These are phyloP conservation scores for Metarhizium robertsii DNA, from an alignment of 2,329 filamentous ascomycete species.

Conservation along the genomic window DNA sequence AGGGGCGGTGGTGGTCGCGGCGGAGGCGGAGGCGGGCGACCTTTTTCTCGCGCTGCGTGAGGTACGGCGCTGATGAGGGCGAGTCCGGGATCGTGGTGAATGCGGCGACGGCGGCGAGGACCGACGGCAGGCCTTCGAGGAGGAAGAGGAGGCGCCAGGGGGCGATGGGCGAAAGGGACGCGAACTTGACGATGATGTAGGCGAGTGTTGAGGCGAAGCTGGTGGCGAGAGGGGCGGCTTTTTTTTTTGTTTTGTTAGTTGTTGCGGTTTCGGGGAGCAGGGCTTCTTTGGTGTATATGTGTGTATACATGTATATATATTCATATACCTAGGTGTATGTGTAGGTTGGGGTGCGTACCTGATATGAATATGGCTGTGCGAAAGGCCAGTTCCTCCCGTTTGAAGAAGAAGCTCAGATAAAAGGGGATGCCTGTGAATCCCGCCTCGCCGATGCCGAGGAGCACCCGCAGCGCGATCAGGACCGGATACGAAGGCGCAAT, in stretches of 20 bases:
- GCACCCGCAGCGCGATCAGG: conserved; percentile 43
- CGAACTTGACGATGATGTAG: conserved; percentile 66
- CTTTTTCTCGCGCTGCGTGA: conserved; percentile 53
- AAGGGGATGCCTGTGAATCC: conserved; percentile 56
- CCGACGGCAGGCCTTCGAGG: conserved; percentile 74
- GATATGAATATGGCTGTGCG: conserved; percentile 81
- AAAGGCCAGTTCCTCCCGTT: conserved; percentile 66
- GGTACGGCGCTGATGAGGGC: conserved; percentile 55
- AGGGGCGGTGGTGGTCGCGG: conserved; percentile 23
- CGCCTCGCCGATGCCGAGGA: conserved; percentile 56
- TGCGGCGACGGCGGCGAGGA: conserved; percentile 63
- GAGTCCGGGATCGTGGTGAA: conserved; percentile 71
- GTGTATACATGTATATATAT: too few species aligned
- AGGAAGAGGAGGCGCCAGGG: conserved; percentile 83
- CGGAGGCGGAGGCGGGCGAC: conserved; percentile 63
- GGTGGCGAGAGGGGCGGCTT: conserved; percentile 72
- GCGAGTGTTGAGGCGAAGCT: conserved; percentile 70
- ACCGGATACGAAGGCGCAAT: conserved; percentile 54
- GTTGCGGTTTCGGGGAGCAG: background rate
- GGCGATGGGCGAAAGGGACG: conserved; percentile 56
- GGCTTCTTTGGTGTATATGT: too few species aligned
- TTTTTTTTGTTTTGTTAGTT: conserved; percentile 23
- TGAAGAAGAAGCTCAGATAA: conserved; percentile 57
- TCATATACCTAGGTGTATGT: too few species aligned
- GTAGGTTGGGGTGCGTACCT: conserved; percentile 27